These are phyloP conservation scores for Pseudognaphalium luteoalbum DNA, from an alignment of 129 eudicot genomes.

Conservation along the genomic window DNA sequence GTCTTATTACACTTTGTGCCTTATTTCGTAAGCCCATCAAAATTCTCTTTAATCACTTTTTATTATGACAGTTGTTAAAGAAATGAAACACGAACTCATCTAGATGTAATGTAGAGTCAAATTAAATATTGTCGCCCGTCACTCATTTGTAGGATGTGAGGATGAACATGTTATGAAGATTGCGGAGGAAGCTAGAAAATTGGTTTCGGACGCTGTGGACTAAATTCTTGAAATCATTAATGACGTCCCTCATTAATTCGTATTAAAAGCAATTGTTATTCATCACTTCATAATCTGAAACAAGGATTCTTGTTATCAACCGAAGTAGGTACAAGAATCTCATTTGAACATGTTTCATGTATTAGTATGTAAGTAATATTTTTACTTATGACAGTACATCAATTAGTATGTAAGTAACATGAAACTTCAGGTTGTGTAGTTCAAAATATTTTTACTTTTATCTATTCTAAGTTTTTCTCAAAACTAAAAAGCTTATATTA, in stretches of 20 bases:
- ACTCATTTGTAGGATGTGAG: constrained; percentile 52
- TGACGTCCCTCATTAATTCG: not conserved
- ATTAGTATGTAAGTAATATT: too few relatives aligned
- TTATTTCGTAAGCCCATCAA: not conserved
- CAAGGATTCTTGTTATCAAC: not conserved
- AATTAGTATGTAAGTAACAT: too few relatives aligned
- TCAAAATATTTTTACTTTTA: too few relatives aligned
- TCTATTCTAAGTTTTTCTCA: too few relatives aligned
- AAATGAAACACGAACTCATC: not conserved
- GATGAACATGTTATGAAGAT: constrained; percentile 73
- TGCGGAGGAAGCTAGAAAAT: constrained; percentile 69
- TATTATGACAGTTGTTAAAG: not conserved
- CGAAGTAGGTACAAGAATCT: not conserved
- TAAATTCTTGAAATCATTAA: constrained; percentile 5
- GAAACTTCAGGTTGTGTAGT: too few relatives aligned
- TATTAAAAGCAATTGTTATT: constrained; percentile 14
- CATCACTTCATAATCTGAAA: not conserved
- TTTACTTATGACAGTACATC: too few relatives aligned
- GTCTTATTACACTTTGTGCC: not conserved
- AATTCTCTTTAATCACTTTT: not conserved
- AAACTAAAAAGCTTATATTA: too few relatives aligned
- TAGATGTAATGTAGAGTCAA: not conserved
- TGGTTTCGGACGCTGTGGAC: constrained; percentile 16
- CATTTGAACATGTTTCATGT: not conserved
- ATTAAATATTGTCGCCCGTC: not conserved